Evolutionary conservation across 306 rosid species (phyloP).

Genomic region (Cajanus cajan): DNA sequence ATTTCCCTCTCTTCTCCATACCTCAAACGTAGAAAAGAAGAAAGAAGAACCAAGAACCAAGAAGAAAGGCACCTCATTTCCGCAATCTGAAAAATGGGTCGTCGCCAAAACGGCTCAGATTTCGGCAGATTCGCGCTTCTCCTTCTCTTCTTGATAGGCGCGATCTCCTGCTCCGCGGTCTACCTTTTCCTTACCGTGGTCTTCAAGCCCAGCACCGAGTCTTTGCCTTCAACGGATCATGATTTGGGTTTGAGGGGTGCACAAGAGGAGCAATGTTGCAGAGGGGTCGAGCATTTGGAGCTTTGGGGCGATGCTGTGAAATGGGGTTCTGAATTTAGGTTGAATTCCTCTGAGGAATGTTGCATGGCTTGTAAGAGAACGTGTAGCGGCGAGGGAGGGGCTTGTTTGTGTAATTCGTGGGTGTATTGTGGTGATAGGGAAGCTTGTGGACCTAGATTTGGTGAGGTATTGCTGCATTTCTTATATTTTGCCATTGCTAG

Average conservation of each 20-base stretch:
- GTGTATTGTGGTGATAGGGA: slow-evolving; percentile 66
- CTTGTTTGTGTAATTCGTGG: slow-evolving; percentile 77
- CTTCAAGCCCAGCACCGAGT: background rate
- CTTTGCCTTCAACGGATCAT: slow-evolving; percentile 19
- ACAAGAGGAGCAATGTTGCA: slow-evolving; percentile 44
- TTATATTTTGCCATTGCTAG: background rate
- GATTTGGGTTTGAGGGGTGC: background rate
- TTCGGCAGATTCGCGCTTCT: slow-evolving; percentile 48
- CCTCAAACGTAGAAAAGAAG: background rate
- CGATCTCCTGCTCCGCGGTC: slow-evolving; percentile 54
- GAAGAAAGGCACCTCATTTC: background rate
- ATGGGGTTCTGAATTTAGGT: slow-evolving; percentile 66
- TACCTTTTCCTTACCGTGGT: slow-evolving; percentile 42
- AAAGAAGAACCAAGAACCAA: background rate
- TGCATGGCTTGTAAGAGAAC: slow-evolving; percentile 64
- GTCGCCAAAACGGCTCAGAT: slow-evolving; percentile 58
- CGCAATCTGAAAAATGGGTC: slow-evolving; percentile 54
- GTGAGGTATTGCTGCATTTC: slow-evolving; percentile 62
- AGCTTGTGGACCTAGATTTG: slow-evolving; percentile 69
- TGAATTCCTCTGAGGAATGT: slow-evolving; percentile 64
- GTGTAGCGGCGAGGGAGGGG: slow-evolving; percentile 46
- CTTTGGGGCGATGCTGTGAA: slow-evolving; percentile 80
- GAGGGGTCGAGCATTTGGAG: slow-evolving; percentile 69
- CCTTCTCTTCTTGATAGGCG: slow-evolving; percentile 51
- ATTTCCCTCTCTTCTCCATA: background rate